Conservation (phyloP, 768 basidiomycete species). For the Boletus sp. region DNA sequence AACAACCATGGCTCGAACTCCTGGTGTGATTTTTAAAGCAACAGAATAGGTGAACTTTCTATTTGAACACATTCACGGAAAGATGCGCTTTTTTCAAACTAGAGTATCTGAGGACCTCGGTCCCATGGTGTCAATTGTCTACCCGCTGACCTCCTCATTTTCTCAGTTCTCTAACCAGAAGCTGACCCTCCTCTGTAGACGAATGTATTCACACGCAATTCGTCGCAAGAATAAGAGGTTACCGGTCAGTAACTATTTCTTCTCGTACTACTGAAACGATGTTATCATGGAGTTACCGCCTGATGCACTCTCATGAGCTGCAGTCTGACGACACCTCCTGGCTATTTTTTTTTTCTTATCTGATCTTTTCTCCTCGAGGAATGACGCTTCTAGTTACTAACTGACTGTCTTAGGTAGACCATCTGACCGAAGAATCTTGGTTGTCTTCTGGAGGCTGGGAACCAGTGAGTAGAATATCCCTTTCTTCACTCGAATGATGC, state of each 20-base stretch:
- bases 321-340: slow-evolving; percentile 13
- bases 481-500: not conserved
- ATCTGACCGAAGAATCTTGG: not conserved
- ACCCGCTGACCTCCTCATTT: not conserved
- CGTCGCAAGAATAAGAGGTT: too few species aligned
- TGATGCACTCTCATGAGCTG: slow-evolving; percentile 5
- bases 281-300: slow-evolving; percentile 19
- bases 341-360: slow-evolving; percentile 14
- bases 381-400: not conserved
- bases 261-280: slow-evolving; percentile 4
- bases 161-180: not conserved
- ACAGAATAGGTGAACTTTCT: not conserved
- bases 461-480: not conserved
- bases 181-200: not conserved
- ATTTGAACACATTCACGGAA: not conserved
- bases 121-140: not conserved
- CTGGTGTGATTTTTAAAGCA: not conserved
- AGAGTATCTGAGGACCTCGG: slow-evolving; percentile 11
- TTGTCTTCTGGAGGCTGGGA: too few species aligned
- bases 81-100: slow-evolving; percentile 2
- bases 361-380: not conserved
- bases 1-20: not conserved
- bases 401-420: not conserved
- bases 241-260: not conserved
- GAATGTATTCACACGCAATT: not conserved